These are phyloP conservation scores for Sphaerulina vaccinii DNA, from an alignment of 2,329 filamentous ascomycete genomes.

Conservation along the genomic window DNA sequence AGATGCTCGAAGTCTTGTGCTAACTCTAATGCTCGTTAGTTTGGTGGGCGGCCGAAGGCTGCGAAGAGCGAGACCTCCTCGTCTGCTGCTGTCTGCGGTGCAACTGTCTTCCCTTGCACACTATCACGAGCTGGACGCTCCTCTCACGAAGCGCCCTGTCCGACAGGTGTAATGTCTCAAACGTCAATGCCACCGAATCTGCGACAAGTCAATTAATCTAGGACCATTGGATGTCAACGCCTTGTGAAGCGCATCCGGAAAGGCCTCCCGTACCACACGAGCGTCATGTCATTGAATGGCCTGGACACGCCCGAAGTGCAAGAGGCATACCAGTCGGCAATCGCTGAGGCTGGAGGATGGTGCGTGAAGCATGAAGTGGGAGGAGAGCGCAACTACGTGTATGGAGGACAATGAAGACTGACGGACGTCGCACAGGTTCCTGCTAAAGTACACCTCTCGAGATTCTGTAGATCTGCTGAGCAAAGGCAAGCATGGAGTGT, in stretches of 20 bases:
- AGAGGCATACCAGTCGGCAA: constrained; percentile 78
- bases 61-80: too few relatives aligned
- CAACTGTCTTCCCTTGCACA: background rate
- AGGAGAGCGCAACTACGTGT: constrained; percentile 37
- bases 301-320: constrained; percentile 77
- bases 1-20: too few relatives aligned
- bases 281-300: constrained; percentile 88
- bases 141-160: background rate
- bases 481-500: constrained; percentile 76
- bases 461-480: constrained; percentile 81
- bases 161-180: constrained; percentile 22
- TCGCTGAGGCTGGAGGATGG: constrained; percentile 85
- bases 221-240: constrained; percentile 5
- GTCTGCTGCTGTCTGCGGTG: background rate
- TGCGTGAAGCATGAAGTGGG: constrained; percentile 57
- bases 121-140: background rate
- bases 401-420: constrained; percentile 9
- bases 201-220: constrained; percentile 12
- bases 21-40: too few relatives aligned
- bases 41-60: too few relatives aligned
- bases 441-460: constrained; percentile 85
- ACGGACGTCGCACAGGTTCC: constrained; percentile 56
- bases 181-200: constrained; percentile 17
- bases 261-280: constrained; percentile 16
- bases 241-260: constrained; percentile 6